Conservation (phyloP, 495 filamentous ascomycete species). For the Penicillium fimorum region DNA sequence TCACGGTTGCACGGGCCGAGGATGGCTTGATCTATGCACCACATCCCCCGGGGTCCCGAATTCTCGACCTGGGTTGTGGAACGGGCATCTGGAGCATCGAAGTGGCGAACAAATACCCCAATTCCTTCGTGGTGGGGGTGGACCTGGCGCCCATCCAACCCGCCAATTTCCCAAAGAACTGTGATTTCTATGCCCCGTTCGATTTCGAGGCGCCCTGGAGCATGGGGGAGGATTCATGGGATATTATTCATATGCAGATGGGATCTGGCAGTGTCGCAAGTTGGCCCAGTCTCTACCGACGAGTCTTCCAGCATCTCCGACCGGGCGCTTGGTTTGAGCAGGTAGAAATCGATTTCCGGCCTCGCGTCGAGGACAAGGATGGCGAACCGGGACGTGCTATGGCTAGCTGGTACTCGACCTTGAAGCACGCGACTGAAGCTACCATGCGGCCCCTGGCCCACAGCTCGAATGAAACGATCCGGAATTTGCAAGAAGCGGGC, state of each 20-base stretch:
- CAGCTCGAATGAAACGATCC: slow-evolving; percentile 57
- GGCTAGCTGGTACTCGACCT: slow-evolving; percentile 66
- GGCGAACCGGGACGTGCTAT: slow-evolving; percentile 34
- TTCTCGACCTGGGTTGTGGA: slow-evolving; percentile 83
- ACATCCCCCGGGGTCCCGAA: slow-evolving; percentile 47
- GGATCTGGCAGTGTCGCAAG: slow-evolving; percentile 75
- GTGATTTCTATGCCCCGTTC: slow-evolving; percentile 60
- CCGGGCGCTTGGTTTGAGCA: slow-evolving; percentile 85
- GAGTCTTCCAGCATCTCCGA: slow-evolving; percentile 73
- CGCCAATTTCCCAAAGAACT: slow-evolving; percentile 67
- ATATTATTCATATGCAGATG: slow-evolving; percentile 82
- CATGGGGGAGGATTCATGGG: slow-evolving; percentile 72
- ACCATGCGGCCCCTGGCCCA: slow-evolving; percentile 66
- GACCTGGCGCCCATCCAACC: slow-evolving; percentile 85
- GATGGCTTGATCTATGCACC: slow-evolving; percentile 55
- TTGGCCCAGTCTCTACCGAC: slow-evolving; percentile 74
- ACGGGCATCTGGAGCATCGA: slow-evolving; percentile 93
- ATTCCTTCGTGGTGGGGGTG: slow-evolving; percentile 65
- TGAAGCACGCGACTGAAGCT: slow-evolving; percentile 68
- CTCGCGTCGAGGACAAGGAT: slow-evolving; percentile 66
- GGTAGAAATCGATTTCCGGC: slow-evolving; percentile 84
- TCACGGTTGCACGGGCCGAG: slow-evolving; percentile 61
- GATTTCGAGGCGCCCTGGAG: slow-evolving; percentile 85
- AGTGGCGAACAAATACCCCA: slow-evolving; percentile 66
- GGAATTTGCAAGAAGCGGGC: slow-evolving; percentile 66